Evolutionary conservation across 148 eudicot genomes (phyloP), one percentile per base, ranked within the genome.

Genomic region (Spergularia marina): DNA sequence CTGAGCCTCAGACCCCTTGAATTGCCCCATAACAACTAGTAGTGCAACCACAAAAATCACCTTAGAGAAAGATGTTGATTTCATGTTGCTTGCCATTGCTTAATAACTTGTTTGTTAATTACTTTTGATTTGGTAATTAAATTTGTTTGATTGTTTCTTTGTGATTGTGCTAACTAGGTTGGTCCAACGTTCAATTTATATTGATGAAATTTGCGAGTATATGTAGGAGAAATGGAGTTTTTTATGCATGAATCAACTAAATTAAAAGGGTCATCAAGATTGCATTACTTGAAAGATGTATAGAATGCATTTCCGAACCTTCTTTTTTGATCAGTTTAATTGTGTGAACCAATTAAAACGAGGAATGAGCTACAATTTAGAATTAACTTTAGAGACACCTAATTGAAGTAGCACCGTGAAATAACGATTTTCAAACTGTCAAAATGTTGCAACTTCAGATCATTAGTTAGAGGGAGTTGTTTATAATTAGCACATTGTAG

Each of bases 1-100:
- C 55, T 84, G 85, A 9, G 69, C 80, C 68, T 76, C 34, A 15
- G 68, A 68, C 15, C 77, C 80, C 34, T 77, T 82, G n/a, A 84
- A 18, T 39, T 81, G 84, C 20, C 49, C 80, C 68, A 70, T 16
- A 47, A 59, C 21, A 13, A 65, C 23, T 9, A 44, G 49, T 23
- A 73, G 21, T 54, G 39, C 77, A 23, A 60, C 10, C 44, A 81
- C 52, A 44, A 81, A 7, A 0, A 54, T 65, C 20, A 44, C 60
- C 36, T 30, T 30, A 30, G 36, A 30, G 17, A 72, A 13, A 39
- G 65, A 20, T n/a, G 47, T 13, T 18, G 71, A 20, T 34, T 67
- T 65, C 53, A 36, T 73, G 20, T 15, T 57, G 9, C 18, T 61
- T 18, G 80, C 73, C 83, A 76, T 76, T 20, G 9, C 20, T 10